Evolutionary conservation across 164 flowering plant genomes (phyloP), one percentile per base, ranked within the genome.

Genomic region (Pachysandra terminalis): DNA sequence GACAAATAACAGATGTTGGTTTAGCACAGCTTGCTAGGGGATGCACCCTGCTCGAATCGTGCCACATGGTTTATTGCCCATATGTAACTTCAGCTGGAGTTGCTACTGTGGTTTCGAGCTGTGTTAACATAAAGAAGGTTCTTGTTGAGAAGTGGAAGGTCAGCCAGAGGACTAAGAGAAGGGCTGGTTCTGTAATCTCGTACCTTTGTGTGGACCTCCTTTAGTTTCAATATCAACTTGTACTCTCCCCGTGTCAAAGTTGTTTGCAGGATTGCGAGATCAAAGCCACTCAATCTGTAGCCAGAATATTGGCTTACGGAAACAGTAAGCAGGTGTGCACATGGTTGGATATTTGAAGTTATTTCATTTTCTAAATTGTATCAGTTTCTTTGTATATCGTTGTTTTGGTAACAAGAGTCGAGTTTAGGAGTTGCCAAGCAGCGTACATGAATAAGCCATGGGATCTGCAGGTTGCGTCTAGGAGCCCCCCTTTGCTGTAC

Each of bases 41-140:
- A 16, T 91, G 95, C 78, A 66, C 74, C 17, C 48, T 70, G 65
- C 84, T 93, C 16, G 96, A 91, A 75, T 70, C 89, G 27, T 91
- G 96, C 77, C 93, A 90, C 74, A 85, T 91, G 89, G 97, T 88
- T 5, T 91, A 88, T 63, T 93, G 98, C 76, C 91, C 86, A 0
- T 76, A 81, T 4, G 79, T 93, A 35, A 90, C 96, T 59, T 68
- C 89, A 19, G 86, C 81, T 27, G 98, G 98, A 72, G 96, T 93
- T 28, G 93, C 98, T 41, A 90, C 96, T 0, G 75, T 93, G 62
- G 82, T 90, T 56, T 84, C 98, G 0, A 72, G 84, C 59, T 91
- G 96, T 60, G 66, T 72, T 67, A 86, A 82, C 80, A 79, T 93
- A 56, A 93, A 87, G 77, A 90, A 89, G 76, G 76, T 93, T 37